These are phyloP conservation scores for Cynanchum wilfordii DNA, from an alignment of 257 asterid genomes.

Conservation along the genomic window DNA sequence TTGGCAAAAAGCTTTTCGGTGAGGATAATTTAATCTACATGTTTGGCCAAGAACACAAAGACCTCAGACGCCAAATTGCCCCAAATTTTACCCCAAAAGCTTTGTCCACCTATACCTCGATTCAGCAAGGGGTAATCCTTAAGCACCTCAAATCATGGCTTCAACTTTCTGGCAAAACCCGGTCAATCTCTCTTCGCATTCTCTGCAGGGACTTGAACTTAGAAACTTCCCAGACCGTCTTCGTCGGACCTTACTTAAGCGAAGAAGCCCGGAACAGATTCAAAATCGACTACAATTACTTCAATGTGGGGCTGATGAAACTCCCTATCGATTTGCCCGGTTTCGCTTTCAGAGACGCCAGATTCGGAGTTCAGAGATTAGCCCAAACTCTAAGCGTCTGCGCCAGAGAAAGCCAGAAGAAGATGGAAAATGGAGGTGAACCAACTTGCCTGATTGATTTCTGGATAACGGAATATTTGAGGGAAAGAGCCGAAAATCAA, in stretches of 20 bases:
- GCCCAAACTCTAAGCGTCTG: slow-evolving; percentile 54
- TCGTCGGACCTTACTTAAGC: slow-evolving; percentile 65
- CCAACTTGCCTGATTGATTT: slow-evolving; percentile 81
- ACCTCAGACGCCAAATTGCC: slow-evolving; percentile 72
- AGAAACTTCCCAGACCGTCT: slow-evolving; percentile 86
- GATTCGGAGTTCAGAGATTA: slow-evolving; percentile 56
- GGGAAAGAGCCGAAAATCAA: slow-evolving; percentile 25
- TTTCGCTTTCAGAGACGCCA: slow-evolving; percentile 80
- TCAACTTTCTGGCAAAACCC: slow-evolving; percentile 1
- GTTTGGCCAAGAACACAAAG: slow-evolving; percentile 84
- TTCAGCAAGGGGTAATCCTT: slow-evolving; percentile 63
- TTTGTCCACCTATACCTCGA: slow-evolving; percentile 50
- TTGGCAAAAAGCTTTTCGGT: slow-evolving; percentile 83
- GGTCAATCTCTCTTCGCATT: slow-evolving; percentile 49
- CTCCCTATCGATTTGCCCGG: slow-evolving; percentile 83
- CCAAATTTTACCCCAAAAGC: slow-evolving; percentile 85
- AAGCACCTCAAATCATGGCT: slow-evolving; percentile 59
- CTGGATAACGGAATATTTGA: slow-evolving; percentile 64
- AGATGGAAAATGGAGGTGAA: slow-evolving; percentile 49
- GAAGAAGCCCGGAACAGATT: slow-evolving; percentile 48
- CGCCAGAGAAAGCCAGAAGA: slow-evolving; percentile 53
- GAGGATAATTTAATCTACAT: slow-evolving; percentile 78
- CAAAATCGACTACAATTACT: slow-evolving; percentile 57
- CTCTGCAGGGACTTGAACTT: slow-evolving; percentile 80
- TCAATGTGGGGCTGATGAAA: slow-evolving; percentile 81